Evolutionary conservation across 345 rosid species (phyloP).

Genomic region (Hibiscus trionum): DNA sequence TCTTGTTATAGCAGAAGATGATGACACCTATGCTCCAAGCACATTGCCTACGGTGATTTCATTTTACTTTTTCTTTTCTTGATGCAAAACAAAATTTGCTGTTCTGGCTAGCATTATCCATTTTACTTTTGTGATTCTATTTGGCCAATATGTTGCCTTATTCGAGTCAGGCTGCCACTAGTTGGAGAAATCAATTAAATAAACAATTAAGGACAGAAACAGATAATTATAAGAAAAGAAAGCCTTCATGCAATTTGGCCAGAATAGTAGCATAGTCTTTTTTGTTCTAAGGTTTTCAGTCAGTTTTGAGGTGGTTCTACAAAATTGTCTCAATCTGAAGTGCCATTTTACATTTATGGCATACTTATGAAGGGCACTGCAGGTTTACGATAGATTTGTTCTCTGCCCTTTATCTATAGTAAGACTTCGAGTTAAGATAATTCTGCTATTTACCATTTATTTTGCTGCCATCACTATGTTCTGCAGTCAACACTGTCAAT

Average conservation of each 20-base stretch:
- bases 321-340: not conserved
- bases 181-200: not conserved
- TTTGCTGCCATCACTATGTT: not conserved
- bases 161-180: not conserved
- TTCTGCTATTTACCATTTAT: not conserved
- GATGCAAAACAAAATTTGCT: conserved; percentile 10
- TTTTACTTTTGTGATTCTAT: conserved; percentile 4
- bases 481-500: not conserved
- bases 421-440: not conserved
- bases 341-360: not conserved
- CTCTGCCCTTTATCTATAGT: not conserved
- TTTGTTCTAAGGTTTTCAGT: not conserved
- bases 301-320: not conserved
- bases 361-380: not conserved
- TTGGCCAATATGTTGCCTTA: not conserved
- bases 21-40: conserved; percentile 57
- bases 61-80: conserved; percentile 19
- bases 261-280: not conserved
- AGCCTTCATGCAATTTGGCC: not conserved
- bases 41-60: conserved; percentile 62
- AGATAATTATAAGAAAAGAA: conserved; percentile 3
- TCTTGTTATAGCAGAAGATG: conserved; percentile 80
- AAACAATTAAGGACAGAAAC: not conserved
- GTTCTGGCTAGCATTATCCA: not conserved
- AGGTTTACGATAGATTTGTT: not conserved